Evolutionary conservation across 1,139 yeast species (phyloP).

Genomic region (Pichia sp.): DNA sequence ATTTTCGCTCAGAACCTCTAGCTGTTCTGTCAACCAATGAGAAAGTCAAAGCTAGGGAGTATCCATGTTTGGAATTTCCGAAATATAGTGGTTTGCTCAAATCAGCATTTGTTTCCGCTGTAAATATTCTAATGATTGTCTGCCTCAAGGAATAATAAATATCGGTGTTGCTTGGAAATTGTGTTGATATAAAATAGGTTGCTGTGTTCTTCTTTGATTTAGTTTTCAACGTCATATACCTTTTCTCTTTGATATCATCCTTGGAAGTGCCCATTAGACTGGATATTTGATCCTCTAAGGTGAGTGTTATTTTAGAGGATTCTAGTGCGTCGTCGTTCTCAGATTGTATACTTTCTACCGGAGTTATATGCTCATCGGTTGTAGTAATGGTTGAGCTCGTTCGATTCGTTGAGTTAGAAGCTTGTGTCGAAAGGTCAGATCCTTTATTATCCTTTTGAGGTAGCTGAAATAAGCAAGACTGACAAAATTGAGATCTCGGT

Average conservation of each 20-base stretch:
- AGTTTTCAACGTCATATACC: constrained; percentile 15
- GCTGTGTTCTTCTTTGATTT: constrained; percentile 7
- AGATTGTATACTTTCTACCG: background rate
- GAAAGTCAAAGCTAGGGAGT: constrained; percentile 59
- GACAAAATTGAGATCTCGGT: constrained; percentile 44
- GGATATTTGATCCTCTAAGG: constrained; percentile 12
- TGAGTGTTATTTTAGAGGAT: constrained; percentile 6
- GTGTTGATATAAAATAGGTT: constrained; percentile 40
- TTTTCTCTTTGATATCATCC: background rate
- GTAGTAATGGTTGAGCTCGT: background rate
- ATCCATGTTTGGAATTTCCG: constrained; percentile 64
- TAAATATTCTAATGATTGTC: constrained; percentile 55
- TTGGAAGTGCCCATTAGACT: constrained; percentile 5
- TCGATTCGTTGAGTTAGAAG: background rate
- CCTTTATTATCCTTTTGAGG: constrained; percentile 6
- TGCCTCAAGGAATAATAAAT: constrained; percentile 51
- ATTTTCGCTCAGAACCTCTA: constrained; percentile 72
- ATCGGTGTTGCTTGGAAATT: constrained; percentile 53
- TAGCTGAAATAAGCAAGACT: constrained; percentile 45
- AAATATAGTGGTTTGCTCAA: constrained; percentile 61
- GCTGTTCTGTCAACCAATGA: constrained; percentile 64
- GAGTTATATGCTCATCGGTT: constrained; percentile 1
- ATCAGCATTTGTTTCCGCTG: constrained; percentile 67
- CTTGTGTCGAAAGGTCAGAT: background rate
- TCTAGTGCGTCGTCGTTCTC: background rate